A percentile compares a stretch with the other conserved stretches of the same genome.
phyloP scores from a whole-genome alignment of 768 basidiomycete genomes.

The Tremella mesenterica region DNA sequence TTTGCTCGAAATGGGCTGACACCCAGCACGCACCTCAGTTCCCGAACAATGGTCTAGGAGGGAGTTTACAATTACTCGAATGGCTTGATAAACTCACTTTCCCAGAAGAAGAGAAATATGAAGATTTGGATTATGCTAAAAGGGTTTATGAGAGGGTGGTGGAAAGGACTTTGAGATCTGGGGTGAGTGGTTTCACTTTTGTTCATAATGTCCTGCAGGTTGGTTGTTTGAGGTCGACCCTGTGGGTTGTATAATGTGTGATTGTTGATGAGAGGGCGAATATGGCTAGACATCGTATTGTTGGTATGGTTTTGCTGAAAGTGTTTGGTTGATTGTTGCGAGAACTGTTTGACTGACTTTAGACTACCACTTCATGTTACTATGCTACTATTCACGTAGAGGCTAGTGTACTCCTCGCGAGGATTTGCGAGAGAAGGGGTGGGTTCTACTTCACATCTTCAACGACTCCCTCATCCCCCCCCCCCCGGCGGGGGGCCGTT shows the following conservation, averaged over 20 bases:
- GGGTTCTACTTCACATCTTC: constrained; percentile 18
- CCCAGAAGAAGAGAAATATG: constrained; percentile 72
- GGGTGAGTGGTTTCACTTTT: constrained; percentile 53
- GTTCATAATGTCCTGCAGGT: no score
- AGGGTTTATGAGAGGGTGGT: constrained; percentile 65
- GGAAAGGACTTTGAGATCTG: constrained; percentile 59
- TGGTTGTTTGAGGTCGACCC: constrained; percentile 1
- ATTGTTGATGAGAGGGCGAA: background rate
- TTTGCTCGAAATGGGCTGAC: background rate
- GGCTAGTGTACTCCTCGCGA: constrained; percentile 70
- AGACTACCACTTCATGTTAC: constrained; percentile 94
- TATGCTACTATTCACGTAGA: constrained; percentile 75
- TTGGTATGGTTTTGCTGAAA: no score
- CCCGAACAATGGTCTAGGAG: constrained; percentile 50
- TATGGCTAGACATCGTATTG: background rate
- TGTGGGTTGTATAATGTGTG: no score
- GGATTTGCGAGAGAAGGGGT: constrained; percentile 60
- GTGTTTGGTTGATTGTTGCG: no score
- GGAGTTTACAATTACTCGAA: constrained; percentile 75
- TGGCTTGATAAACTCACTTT: constrained; percentile 83
- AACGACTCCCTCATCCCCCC: background rate
- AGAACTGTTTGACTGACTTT: background rate
- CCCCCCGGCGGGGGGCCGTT: background rate
- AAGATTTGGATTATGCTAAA: constrained; percentile 60
- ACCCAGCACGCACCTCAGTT: constrained; percentile 70